Base-by-base conservation (phyloP, 1,284 basidiomycete species). In the Tilletia caries region DNA sequence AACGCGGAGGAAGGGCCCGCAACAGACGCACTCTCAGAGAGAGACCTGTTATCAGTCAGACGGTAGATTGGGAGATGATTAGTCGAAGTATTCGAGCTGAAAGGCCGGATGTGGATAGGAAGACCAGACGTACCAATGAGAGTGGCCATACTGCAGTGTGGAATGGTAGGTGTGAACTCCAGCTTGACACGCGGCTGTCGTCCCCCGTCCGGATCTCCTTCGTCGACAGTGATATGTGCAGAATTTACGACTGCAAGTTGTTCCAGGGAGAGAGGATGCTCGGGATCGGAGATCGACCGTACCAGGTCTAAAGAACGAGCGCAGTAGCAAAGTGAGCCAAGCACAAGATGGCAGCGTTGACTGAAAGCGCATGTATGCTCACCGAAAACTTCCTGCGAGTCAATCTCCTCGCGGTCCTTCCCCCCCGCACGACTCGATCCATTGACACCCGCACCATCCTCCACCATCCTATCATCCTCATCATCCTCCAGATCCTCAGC, bases 101-200 rank as follows among this genome's bases (percentile, higher is more conserved):
- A 15, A 6, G 2, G 37, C 15, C 37, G 15, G 1, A 41, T 41
- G 10, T 60, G 65, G n/a, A 60, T 27, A 54, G 3, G n/a, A n/a
- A n/a, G 18, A n/a, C 2, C 6, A 33, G n/a, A 69, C 88, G 71
- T 75, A 92, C 94, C 96, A 69, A 99, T 98, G 62, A 98, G 86
- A 1, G 95, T 98, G 2, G 94, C 95, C 92, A 96, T 95, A 64
- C 92, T 93, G 80, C 95, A 99, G 82, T 98, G 95, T 3, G 96
- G 96, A 33, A 97, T 95, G 0, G 95, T 99, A 1, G 96, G 96
- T 5, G 95, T 98, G 66, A 83, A 83, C 20, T 81, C 80, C 65
- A 83, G 74, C 34, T 89, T 86, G 41, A 98, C 87, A 34, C 79
- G 75, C 54, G 89, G 88, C 2, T 79, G 69, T 15, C 68, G 69